phyloP scores from a whole-genome alignment of 192 early-diverging fungal genomes.

The Jimgerdemannia lactiflua region DNA sequence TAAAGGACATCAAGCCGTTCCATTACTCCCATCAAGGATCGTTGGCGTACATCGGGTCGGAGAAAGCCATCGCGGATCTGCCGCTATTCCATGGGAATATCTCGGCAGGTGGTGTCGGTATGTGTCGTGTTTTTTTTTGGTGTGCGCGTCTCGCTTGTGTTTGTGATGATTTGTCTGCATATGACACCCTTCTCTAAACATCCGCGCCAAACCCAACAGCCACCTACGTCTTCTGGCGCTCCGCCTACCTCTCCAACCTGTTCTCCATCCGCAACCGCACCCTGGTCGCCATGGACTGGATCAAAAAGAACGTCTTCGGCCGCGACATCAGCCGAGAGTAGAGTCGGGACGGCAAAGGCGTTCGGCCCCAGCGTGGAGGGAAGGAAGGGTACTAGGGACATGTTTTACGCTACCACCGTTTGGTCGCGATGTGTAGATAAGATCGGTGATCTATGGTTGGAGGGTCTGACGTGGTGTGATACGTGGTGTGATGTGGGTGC shows the following conservation, averaged over 20 bases:
- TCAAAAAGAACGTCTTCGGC: slow-evolving; percentile 87
- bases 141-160: neutral
- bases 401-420: too few species aligned
- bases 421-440: too few species aligned
- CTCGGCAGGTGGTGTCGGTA: slow-evolving; percentile 56
- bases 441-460: too few species aligned
- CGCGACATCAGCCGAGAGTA: slow-evolving; percentile 93
- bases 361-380: too few species aligned
- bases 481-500: too few species aligned
- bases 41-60: slow-evolving; percentile 91
- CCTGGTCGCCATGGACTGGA: slow-evolving; percentile 88
- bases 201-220: slow-evolving; percentile 17
- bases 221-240: slow-evolving; percentile 78
- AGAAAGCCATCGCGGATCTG: slow-evolving; percentile 92
- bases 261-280: slow-evolving; percentile 83
- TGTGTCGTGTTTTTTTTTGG: too few species aligned
- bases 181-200: too few species aligned
- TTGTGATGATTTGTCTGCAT: neutral
- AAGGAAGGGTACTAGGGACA: too few species aligned
- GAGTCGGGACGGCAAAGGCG: neutral
- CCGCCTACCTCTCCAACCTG: slow-evolving; percentile 71
- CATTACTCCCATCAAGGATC: slow-evolving; percentile 30
- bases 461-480: too few species aligned
- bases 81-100: slow-evolving; percentile 71
- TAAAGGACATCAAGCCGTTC: slow-evolving; percentile 58